phyloP scores from a whole-genome alignment of 2,329 filamentous ascomycete species.

The Neopestalotiopsis sp. region DNA sequence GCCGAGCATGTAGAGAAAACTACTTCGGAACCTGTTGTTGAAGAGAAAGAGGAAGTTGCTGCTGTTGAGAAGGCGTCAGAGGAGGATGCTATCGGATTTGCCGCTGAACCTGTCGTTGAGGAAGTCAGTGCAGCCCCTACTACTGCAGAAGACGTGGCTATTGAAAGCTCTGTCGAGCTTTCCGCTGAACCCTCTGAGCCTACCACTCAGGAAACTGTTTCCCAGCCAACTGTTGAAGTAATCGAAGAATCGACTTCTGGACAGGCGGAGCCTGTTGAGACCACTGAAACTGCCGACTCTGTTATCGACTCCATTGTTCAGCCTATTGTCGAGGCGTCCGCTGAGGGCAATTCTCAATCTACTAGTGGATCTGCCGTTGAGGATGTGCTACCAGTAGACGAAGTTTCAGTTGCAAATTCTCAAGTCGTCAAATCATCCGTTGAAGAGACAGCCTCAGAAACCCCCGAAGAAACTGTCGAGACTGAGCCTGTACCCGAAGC shows the following conservation, averaged over 20 bases:
- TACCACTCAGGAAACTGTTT: not conserved
- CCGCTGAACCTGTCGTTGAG: too few species aligned
- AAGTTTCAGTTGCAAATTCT: not conserved
- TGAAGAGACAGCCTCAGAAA: not conserved
- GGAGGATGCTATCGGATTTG: too few species aligned
- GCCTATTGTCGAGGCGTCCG: not conserved
- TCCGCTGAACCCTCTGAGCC: not conserved
- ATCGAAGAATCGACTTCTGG: too few species aligned
- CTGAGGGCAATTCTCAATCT: not conserved
- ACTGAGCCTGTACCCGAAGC: not conserved
- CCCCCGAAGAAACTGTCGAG: not conserved
- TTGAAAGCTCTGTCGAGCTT: too few species aligned
- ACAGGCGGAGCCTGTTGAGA: too few species aligned
- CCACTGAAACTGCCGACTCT: not conserved
- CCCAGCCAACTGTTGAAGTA: not conserved
- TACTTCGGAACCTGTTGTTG: not conserved
- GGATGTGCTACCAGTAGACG: not conserved
- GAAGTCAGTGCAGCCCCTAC: too few species aligned
- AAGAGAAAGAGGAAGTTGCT: not conserved
- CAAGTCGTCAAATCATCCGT: not conserved
- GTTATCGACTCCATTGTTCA: not conserved
- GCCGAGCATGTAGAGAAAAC: too few species aligned
- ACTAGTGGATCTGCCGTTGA: not conserved
- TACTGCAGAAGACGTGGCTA: too few species aligned
- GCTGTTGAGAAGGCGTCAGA: too few species aligned